Percentiles rank a stretch among this genome's conserved stretches.
phyloP scores from a whole-genome alignment of 371 early-diverging fungal genomes.

The Mortierella sp. region DNA sequence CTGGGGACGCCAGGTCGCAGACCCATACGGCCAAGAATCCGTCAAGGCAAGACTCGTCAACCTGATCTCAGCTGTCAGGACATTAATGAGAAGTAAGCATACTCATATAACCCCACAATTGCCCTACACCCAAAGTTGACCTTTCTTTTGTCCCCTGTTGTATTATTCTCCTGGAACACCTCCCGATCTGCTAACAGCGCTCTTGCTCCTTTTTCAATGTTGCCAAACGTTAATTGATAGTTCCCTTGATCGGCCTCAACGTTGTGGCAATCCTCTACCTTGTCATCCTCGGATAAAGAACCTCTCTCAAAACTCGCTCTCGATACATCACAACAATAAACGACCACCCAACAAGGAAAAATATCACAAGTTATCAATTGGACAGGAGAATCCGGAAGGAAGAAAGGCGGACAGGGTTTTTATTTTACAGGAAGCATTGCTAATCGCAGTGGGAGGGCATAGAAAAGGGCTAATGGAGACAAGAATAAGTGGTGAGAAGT shows the following conservation, averaged over 20 bases:
- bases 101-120: background rate
- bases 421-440: constrained; percentile 5
- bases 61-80: constrained; percentile 92
- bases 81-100: constrained; percentile 87
- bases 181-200: background rate
- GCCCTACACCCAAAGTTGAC: too few species aligned
- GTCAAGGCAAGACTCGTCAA: constrained; percentile 88
- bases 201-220: background rate
- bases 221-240: constrained; percentile 57
- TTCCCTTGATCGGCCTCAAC: constrained; percentile 89
- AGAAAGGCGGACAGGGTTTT: background rate
- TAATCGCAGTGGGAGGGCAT: background rate
- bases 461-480: constrained; percentile 4
- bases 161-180: too few species aligned
- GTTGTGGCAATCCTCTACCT: constrained; percentile 88
- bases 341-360: too few species aligned
- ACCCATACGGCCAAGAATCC: constrained; percentile 71
- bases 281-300: constrained; percentile 79
- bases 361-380: too few species aligned
- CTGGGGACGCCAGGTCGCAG: constrained; percentile 77
- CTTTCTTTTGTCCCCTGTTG: too few species aligned
- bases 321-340: background rate
- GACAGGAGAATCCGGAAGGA: background rate
- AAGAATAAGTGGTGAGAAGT: background rate
- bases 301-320: background rate